These are phyloP conservation scores for Paracorniculantispora psalliotae DNA, from an alignment of 2,329 filamentous ascomycete species.

Conservation along the genomic window DNA sequence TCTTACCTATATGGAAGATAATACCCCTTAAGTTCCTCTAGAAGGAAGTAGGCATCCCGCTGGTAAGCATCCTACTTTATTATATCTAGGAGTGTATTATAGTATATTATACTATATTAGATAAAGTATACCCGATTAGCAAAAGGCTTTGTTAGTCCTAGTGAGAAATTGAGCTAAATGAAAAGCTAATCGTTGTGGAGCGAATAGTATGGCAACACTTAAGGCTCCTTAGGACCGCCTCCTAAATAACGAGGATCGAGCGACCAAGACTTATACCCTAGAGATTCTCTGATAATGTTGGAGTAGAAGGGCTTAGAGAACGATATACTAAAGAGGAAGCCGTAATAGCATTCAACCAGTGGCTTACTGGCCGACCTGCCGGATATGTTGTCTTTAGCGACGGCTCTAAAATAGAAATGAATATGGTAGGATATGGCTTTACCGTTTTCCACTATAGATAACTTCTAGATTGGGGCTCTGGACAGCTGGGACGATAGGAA, in stretches of 20 bases:
- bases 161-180: conserved; percentile 1
- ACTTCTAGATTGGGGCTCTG: background rate
- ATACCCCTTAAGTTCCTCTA: background rate
- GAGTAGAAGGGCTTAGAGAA: background rate
- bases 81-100: background rate
- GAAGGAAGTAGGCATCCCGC: conserved; percentile 10
- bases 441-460: background rate
- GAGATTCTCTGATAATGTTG: conserved; percentile 2
- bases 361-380: background rate
- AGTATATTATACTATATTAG: background rate
- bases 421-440: conserved; percentile 2
- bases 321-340: background rate
- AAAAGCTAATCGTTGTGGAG: conserved; percentile 5
- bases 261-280: conserved; percentile 1
- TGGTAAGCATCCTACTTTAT: background rate
- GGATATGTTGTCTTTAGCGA: background rate
- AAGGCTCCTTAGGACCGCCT: background rate
- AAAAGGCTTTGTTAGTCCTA: conserved; percentile 1
- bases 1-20: conserved; percentile 4
- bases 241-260: background rate
- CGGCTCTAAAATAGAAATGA: background rate
- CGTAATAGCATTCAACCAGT: background rate
- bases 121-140: conserved; percentile 2
- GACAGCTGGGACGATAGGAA: background rate
- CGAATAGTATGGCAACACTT: background rate